Evolutionary conservation across 352 stramenopile species (phyloP).

Genomic region (Phytophthora sp.): DNA sequence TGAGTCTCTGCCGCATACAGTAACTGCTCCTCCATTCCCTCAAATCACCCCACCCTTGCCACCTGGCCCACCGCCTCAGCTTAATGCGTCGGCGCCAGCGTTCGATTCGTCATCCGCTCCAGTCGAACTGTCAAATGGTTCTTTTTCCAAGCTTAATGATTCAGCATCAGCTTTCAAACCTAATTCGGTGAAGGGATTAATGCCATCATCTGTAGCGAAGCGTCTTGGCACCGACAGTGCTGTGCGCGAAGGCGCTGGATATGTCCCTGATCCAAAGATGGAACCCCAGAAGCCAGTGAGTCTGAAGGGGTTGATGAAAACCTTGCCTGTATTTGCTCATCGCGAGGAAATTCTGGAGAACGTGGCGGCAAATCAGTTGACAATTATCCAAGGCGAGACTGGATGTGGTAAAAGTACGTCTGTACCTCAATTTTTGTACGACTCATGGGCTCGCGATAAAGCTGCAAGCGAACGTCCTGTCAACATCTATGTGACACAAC

Average conservation of each 20-base stretch:
- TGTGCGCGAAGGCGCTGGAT: slow-evolving; percentile 22
- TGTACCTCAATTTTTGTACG: slow-evolving; percentile 94
- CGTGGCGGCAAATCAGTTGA: slow-evolving; percentile 84
- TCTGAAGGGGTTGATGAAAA: slow-evolving; percentile 66
- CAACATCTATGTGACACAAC: slow-evolving; percentile 97
- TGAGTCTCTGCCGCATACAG: not conserved
- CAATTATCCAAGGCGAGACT: slow-evolving; percentile 93
- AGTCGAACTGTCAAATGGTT: not conserved
- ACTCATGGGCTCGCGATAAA: slow-evolving; percentile 53
- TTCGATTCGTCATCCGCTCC: not conserved
- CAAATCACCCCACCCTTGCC: slow-evolving; percentile 10
- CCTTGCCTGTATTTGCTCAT: slow-evolving; percentile 89
- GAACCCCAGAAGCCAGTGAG: slow-evolving; percentile 33
- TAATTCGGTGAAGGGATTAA: slow-evolving; percentile 39
- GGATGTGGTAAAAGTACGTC: slow-evolving; percentile 97
- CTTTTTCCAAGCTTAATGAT: slow-evolving; percentile 10
- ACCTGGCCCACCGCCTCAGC: slow-evolving; percentile 8
- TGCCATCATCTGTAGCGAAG: slow-evolving; percentile 52
- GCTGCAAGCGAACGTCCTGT: slow-evolving; percentile 52
- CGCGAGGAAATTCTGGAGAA: slow-evolving; percentile 87
- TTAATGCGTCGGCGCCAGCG: not conserved
- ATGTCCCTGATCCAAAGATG: slow-evolving; percentile 6
- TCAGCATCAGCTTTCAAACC: slow-evolving; percentile 23
- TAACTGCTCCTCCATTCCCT: slow-evolving; percentile 7
- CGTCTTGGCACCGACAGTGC: slow-evolving; percentile 36